These are phyloP conservation scores for Penicillium crustosum DNA, from an alignment of 2,329 filamentous ascomycete species.

Conservation along the genomic window DNA sequence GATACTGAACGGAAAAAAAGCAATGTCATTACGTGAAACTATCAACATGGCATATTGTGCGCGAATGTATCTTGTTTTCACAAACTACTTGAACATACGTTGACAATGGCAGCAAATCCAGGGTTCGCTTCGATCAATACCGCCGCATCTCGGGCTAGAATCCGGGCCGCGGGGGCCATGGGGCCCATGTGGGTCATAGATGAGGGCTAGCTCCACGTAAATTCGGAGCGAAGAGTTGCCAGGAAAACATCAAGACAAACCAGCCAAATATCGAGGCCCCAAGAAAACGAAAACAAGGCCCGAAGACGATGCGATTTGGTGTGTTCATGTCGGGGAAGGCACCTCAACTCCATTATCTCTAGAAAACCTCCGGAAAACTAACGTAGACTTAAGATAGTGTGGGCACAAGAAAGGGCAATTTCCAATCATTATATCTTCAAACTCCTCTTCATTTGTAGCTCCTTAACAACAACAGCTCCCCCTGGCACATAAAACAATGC, in stretches of 20 bases:
- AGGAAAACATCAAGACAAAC: neutral
- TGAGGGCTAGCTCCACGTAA: neutral
- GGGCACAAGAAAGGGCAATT: no score
- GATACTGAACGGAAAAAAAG: slow-evolving; percentile 4
- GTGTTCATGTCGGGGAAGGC: no score
- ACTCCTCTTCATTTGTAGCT: no score
- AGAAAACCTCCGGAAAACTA: no score
- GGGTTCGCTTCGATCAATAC: neutral
- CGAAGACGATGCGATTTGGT: no score
- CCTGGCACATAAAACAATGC: no score
- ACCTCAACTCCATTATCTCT: no score
- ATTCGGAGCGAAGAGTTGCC: neutral
- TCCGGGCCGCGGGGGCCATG: neutral
- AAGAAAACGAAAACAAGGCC: no score
- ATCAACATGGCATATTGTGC: neutral
- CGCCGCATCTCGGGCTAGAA: neutral
- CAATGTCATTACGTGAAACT: neutral
- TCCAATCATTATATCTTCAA: no score
- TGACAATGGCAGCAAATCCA: neutral
- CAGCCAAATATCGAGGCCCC: no score
- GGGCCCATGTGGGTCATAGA: neutral
- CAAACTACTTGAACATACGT: neutral
- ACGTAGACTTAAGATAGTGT: no score
- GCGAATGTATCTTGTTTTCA: neutral
- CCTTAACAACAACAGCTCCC: no score